Evolutionary conservation across 2,329 filamentous ascomycete species (phyloP), one percentile per base, ranked within the genome.

Genomic region (Hirsutella rhossiliensis): DNA sequence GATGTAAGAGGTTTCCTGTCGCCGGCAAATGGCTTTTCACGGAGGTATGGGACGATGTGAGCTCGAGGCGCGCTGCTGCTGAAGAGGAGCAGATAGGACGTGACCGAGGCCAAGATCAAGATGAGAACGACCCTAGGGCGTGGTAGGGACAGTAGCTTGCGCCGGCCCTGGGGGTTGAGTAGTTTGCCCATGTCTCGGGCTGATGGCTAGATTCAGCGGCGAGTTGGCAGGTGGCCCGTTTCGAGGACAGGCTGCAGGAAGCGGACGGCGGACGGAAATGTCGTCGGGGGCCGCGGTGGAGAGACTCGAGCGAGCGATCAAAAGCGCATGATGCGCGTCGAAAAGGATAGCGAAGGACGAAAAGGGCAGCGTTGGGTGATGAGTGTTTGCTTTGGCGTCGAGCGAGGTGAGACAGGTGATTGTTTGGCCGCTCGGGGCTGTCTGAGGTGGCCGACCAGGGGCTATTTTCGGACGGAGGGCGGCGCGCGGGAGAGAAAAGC

Each of bases 21-120:
- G 30, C 15, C 45, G 44, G 31, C 43, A 45, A 41, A 42, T 17
- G 40, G 18, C 41, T 32, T 30, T 11, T 52, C 44, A 27, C 48
- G 47, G 13, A 51, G 47, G 44, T 59, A 60, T 2, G 62, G 62
- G 11, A 66, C 63, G 19, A 64, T 59, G 41, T 56, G 62, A 34
- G 64, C 54, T 19, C 51, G 55, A 11, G 58, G 52, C 13, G 53
- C 48, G 13, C 63, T 58, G 18, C 57, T 58, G 47, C 61, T 64
- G 45, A 69, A 62, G 18, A 70, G 48, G 38, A 71, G 49, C 52
- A 64, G 68, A 51, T 71, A 73, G 30, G 68, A 59, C n/a, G 63
- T 59, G 18, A 65, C 50, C 31, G 62, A 53, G 28, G 63, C 64
- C 19, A 71, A 45, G 29, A 58, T 56, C 20, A 70, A 54, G 31